Conservation (phyloP, 208 protist species). For the Acanthamoeba lenticulata region DNA sequence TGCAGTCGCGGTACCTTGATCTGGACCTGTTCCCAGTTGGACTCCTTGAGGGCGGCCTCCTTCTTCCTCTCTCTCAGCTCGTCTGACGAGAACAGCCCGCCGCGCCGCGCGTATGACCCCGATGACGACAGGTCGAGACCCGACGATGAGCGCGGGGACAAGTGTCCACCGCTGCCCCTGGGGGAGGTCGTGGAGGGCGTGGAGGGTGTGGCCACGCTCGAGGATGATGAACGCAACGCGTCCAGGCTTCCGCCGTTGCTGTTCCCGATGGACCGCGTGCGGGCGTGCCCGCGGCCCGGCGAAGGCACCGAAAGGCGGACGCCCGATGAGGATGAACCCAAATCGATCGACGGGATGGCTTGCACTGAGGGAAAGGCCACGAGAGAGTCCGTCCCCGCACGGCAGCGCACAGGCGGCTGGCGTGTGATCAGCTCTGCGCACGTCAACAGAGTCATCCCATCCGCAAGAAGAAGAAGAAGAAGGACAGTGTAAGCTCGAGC, state of each 20-base stretch:
- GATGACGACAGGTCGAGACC: background rate
- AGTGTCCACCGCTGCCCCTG: background rate
- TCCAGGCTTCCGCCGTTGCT: background rate
- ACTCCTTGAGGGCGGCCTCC: background rate
- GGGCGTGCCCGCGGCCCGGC: background rate
- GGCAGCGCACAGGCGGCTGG: background rate
- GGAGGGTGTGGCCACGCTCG: too few relatives aligned
- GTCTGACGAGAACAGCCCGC: background rate
- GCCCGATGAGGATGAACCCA: background rate
- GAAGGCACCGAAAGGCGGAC: background rate
- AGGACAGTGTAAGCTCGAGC: too few relatives aligned
- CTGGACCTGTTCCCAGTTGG: background rate
- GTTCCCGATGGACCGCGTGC: background rate
- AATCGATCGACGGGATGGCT: background rate
- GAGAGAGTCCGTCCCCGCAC: background rate
- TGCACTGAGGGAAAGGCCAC: background rate
- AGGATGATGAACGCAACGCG: too few relatives aligned
- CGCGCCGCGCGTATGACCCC: background rate
- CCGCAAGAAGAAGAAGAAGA: background rate
- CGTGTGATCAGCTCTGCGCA: background rate
- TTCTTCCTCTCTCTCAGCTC: background rate
- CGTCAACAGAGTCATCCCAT: background rate
- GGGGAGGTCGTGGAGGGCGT: too few relatives aligned
- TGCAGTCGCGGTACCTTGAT: background rate
- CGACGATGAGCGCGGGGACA: background rate